Conservation (phyloP, 2,329 filamentous ascomycete genomes). For the Cladosporium sp. region DNA sequence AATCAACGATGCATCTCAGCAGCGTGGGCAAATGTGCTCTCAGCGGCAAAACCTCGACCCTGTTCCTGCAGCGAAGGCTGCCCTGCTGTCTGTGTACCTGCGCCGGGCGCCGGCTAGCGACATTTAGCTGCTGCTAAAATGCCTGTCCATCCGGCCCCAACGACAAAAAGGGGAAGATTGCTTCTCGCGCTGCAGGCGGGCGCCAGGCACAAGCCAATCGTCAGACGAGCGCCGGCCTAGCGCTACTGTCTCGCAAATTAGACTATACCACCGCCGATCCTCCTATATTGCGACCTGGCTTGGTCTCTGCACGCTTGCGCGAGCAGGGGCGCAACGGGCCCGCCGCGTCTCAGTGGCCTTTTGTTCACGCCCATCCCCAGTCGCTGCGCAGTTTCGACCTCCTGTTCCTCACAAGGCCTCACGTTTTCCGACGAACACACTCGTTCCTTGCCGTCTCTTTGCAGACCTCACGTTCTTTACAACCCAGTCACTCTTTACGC, state of each 20-base stretch:
- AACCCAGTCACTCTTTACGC: constrained; percentile 37
- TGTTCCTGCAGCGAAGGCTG: constrained; percentile 9
- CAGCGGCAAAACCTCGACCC: constrained; percentile 15
- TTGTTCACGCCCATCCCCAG: constrained; percentile 21
- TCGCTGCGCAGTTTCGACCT: constrained; percentile 14
- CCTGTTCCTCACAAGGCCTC: constrained; percentile 26
- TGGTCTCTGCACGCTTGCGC: constrained; percentile 20
- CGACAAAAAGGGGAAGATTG: constrained; percentile 20
- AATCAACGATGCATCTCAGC: neutral
- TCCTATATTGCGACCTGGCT: constrained; percentile 20
- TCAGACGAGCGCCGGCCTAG: constrained; percentile 17
- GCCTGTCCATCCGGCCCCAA: constrained; percentile 3
- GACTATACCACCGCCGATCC: constrained; percentile 21
- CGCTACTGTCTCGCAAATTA: constrained; percentile 23
- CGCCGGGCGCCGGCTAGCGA: constrained; percentile 16
- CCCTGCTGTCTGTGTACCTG: constrained; percentile 19
- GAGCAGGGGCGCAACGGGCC: constrained; percentile 16
- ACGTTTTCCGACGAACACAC: constrained; percentile 30
- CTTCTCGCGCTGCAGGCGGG: neutral
- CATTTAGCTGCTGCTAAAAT: neutral
- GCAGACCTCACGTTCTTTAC: constrained; percentile 38
- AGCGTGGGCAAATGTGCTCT: neutral
- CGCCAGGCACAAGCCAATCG: constrained; percentile 23
- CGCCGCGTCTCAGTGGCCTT: constrained; percentile 11
- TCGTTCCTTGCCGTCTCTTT: constrained; percentile 32